These are phyloP conservation scores for Hypericum androsaemum DNA, from an alignment of 345 rosid species.

Conservation along the genomic window DNA sequence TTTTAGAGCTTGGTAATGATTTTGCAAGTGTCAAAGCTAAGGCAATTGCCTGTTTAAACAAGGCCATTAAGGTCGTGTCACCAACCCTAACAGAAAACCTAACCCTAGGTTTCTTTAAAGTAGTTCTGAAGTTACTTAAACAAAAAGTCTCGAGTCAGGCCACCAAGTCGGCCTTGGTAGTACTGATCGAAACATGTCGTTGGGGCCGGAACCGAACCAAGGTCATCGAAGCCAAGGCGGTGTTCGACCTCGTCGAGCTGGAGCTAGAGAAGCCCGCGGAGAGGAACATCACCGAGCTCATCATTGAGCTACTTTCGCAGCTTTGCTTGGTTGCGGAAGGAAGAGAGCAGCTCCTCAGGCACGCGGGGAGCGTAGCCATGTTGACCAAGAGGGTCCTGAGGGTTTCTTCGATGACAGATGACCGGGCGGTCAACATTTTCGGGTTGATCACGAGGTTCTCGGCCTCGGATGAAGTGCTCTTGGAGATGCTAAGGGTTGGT, in stretches of 20 bases:
- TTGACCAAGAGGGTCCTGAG: slow-evolving; percentile 38
- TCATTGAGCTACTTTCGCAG: slow-evolving; percentile 33
- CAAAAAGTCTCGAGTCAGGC: slow-evolving; percentile 24
- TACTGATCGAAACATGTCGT: slow-evolving; percentile 24
- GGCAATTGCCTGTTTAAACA: slow-evolving; percentile 22
- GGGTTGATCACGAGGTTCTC: slow-evolving; percentile 26
- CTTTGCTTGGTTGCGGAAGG: slow-evolving; percentile 41
- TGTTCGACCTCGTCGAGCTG: slow-evolving; percentile 36
- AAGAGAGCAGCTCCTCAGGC: slow-evolving; percentile 29
- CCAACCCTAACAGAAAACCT: slow-evolving; percentile 18
- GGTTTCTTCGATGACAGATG: slow-evolving; percentile 45
- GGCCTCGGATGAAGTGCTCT: slow-evolving; percentile 22
- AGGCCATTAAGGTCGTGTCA: slow-evolving; percentile 11
- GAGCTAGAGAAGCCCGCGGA: slow-evolving; percentile 37
- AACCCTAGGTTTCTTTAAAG: slow-evolving; percentile 22
- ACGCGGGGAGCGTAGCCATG: slow-evolving; percentile 44
- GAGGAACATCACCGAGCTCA: slow-evolving; percentile 34
- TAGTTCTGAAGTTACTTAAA: slow-evolving; percentile 14
- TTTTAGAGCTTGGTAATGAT: slow-evolving; percentile 10
- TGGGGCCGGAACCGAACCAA: slow-evolving; percentile 33
- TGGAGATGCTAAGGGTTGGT: slow-evolving; percentile 52
- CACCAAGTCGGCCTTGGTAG: slow-evolving; percentile 25
- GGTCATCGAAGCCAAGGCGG: slow-evolving; percentile 32
- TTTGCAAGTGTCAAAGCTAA: slow-evolving; percentile 12
- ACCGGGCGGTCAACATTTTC: slow-evolving; percentile 31